phyloP scores from a whole-genome alignment of 176 grass and related monocot genomes.

The Aechmea fasciata region DNA sequence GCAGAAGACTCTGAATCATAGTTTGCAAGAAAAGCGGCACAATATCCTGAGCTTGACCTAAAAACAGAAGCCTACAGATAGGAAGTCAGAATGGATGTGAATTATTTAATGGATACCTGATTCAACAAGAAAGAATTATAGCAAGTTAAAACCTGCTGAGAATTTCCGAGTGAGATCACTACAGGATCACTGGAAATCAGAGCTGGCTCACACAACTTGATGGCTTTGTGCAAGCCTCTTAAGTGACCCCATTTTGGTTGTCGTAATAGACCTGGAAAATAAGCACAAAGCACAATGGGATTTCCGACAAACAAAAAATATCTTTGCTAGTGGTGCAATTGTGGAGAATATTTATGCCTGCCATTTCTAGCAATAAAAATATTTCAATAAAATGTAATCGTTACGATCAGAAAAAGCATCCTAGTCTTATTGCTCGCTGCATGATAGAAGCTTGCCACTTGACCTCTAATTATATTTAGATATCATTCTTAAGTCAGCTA shows the following conservation, averaged over 20 bases:
- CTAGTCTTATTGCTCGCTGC: too few species aligned
- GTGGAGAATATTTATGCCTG: too few species aligned
- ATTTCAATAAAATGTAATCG: too few species aligned
- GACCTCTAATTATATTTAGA: too few species aligned
- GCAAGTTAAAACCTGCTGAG: conserved; percentile 50
- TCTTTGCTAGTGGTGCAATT: too few species aligned
- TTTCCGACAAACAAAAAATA: too few species aligned
- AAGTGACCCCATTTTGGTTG: conserved; percentile 98
- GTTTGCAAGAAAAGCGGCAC: conserved; percentile 89
- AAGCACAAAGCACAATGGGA: background rate
- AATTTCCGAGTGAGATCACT: conserved; percentile 57
- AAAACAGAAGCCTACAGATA: conserved; percentile 56
- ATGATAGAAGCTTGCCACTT: too few species aligned
- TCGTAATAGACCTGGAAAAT: conserved; percentile 69
- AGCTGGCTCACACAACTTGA: conserved; percentile 88
- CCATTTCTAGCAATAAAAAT: too few species aligned
- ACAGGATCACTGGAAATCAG: conserved; percentile 65
- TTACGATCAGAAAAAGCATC: too few species aligned
- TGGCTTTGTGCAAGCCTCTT: conserved; percentile 80
- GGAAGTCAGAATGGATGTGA: background rate
- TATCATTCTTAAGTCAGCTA: too few species aligned
- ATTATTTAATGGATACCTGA: background rate
- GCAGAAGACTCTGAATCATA: conserved; percentile 63
- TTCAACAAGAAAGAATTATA: conserved; percentile 2
- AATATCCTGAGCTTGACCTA: conserved; percentile 62